A percentile compares a stretch with the other conserved stretches of the same genome.
Evolutionary conservation across 2,329 filamentous ascomycete genomes (phyloP).

Genomic region (Kalmusia sp.): DNA sequence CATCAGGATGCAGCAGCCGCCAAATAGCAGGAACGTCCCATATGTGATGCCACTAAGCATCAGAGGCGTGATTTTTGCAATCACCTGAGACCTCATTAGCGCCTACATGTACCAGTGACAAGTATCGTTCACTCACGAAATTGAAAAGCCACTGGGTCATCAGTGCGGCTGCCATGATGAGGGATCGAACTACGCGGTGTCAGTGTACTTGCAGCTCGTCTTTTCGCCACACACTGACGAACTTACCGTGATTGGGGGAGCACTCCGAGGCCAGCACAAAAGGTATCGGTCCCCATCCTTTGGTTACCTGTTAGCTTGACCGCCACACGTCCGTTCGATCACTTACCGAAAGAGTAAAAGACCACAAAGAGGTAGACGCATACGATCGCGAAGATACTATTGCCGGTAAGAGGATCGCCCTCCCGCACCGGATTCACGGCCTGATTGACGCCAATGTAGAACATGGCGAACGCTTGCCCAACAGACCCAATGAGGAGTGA

Average conservation of each 20-base stretch:
- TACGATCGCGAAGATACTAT: constrained; percentile 56
- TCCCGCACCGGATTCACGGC: constrained; percentile 41
- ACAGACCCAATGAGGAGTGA: constrained; percentile 50
- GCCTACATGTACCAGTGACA: background rate
- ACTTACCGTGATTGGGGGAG: constrained; percentile 45
- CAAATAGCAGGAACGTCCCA: constrained; percentile 54
- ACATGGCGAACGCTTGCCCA: constrained; percentile 55
- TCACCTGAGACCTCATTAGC: background rate
- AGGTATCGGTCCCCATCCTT: constrained; percentile 55
- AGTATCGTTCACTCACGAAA: constrained; percentile 22
- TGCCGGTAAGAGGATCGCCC: constrained; percentile 41
- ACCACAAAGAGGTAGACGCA: constrained; percentile 60
- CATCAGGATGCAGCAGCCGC: constrained; percentile 51
- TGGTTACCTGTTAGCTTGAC: constrained; percentile 14
- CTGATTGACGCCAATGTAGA: constrained; percentile 40
- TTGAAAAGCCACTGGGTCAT: constrained; percentile 57
- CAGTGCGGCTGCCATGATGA: constrained; percentile 53
- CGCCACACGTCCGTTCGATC: background rate
- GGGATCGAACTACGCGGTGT: constrained; percentile 40
- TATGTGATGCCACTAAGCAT: constrained; percentile 54
- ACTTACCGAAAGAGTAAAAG: constrained; percentile 53
- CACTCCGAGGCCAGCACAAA: constrained; percentile 54
- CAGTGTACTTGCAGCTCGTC: constrained; percentile 8
- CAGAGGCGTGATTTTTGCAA: constrained; percentile 48
- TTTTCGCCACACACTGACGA: background rate